Conservation (phyloP, 169 alveolate genomes). For the Cardiosporidium cionae region DNA sequence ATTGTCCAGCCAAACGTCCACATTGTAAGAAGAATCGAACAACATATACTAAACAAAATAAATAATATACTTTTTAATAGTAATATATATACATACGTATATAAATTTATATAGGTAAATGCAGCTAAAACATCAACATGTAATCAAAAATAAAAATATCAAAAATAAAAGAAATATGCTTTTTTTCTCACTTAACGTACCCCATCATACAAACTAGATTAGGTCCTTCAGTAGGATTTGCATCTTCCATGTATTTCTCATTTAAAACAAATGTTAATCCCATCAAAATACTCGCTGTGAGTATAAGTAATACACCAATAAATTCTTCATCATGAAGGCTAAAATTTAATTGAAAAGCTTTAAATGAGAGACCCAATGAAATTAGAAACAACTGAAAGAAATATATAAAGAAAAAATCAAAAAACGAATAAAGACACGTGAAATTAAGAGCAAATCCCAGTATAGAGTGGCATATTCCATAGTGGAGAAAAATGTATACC, state of each 20-base stretch:
- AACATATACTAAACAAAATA: slow-evolving; percentile 25
- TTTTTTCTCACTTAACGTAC: neutral
- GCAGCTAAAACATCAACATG: no score
- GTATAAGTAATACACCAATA: slow-evolving; percentile 35
- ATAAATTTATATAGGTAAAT: no score
- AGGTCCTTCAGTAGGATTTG: slow-evolving; percentile 40
- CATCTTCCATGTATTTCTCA: slow-evolving; percentile 42
- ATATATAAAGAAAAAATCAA: neutral
- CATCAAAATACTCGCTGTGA: slow-evolving; percentile 35
- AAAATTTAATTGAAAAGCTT: slow-evolving; percentile 42
- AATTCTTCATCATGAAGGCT: slow-evolving; percentile 41
- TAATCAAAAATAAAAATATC: neutral
- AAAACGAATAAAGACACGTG: neutral
- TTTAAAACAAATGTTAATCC: slow-evolving; percentile 46
- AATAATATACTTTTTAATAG: no score
- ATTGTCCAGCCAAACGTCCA: slow-evolving; percentile 49
- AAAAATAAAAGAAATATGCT: neutral
- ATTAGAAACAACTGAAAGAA: slow-evolving; percentile 31
- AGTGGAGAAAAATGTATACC: no score
- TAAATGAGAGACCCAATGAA: slow-evolving; percentile 44
- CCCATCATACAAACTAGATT: slow-evolving; percentile 56
- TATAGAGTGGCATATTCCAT: no score
- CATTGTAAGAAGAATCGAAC: slow-evolving; percentile 25
- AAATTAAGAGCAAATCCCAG: neutral
- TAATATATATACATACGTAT: no score